Base-by-base conservation (phyloP, 1,284 basidiomycete species). In the Puccinia coronata region DNA sequence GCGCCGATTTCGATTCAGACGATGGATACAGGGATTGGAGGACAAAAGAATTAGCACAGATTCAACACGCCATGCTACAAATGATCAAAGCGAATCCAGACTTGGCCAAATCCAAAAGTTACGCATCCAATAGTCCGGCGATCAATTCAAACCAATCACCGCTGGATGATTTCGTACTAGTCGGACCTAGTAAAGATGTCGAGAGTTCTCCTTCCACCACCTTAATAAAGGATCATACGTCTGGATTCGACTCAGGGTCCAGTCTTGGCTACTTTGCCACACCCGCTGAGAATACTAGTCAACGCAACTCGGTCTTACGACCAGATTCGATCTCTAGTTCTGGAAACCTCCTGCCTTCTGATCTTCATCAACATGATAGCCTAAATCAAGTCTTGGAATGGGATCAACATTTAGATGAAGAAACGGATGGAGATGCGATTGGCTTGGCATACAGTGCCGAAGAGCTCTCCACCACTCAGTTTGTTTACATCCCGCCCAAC, bases 401-500 rank as follows among this genome's bases (percentile, higher is more conserved):
- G 47, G n/a, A 71, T 36, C 25, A 73, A 25, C 23, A 73, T 31
- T 14, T 63, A 1, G 57, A 72, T 51, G 69, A 23, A 51, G 67
- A 43, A 28, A 36, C 18, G 39, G 81, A 61, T n/a, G 82, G 75
- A 25, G 59, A 72, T 55, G 70, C 63, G 34, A 41, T 36, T 25
- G 34, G 25, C 23, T 43, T 61, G 25, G 47, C 67, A 14, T 51
- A 31, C 12, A 51, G 41, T 47, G 23, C 36, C 16, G 71, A 74
- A 55, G 79, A 81, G 47, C 43, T 61, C 16, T 41, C 51, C 4
- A 65, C 34, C 20, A 41, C 25, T 31, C 80, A 67, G 51, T 84
- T 95, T 87, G 93, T 93, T 0, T 98, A 91, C 86, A 94, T 98
- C 82, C 96, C 96, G 0, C 91, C 93, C 2, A 94, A 94, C 85